Conservation (phyloP, 768 basidiomycete species). For the Termitomyces sp. region DNA sequence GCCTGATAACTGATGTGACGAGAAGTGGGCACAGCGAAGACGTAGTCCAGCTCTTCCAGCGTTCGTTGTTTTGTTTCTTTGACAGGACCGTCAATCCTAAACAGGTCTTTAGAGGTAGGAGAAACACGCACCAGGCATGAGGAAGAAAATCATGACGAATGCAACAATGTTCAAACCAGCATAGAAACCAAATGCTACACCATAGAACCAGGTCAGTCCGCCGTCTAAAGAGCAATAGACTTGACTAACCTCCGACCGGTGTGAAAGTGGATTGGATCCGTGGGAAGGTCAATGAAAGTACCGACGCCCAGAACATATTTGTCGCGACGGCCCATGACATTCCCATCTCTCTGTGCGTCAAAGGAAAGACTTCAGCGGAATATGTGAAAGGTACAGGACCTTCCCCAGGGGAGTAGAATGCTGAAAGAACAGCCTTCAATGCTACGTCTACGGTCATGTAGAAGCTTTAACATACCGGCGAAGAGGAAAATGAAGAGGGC, state of each 20-base stretch:
- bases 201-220: background rate
- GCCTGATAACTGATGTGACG: constrained; percentile 40
- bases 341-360: constrained; percentile 69
- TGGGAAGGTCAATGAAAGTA: constrained; percentile 57
- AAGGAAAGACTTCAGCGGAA: constrained; percentile 88
- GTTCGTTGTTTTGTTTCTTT: constrained; percentile 49
- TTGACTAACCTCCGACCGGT: constrained; percentile 26
- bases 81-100: background rate
- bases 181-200: constrained; percentile 54
- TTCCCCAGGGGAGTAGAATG: constrained; percentile 80
- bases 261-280: constrained; percentile 42
- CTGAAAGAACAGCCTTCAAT: constrained; percentile 10
- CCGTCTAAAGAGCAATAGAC: background rate
- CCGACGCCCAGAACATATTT: constrained; percentile 45
- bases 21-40: constrained; percentile 45
- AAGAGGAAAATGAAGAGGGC: constrained; percentile 40
- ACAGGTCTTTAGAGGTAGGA: background rate
- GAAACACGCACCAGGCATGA: constrained; percentile 39
- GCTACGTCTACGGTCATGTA: background rate
- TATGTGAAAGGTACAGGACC: constrained; percentile 90
- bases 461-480: constrained; percentile 20
- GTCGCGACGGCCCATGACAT: constrained; percentile 54
- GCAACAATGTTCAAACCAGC: constrained; percentile 45
- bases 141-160: constrained; percentile 50
- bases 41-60: constrained; percentile 44